Base-by-base conservation (phyloP, 768 basidiomycete species). In the Floccularia luteovirens region DNA sequence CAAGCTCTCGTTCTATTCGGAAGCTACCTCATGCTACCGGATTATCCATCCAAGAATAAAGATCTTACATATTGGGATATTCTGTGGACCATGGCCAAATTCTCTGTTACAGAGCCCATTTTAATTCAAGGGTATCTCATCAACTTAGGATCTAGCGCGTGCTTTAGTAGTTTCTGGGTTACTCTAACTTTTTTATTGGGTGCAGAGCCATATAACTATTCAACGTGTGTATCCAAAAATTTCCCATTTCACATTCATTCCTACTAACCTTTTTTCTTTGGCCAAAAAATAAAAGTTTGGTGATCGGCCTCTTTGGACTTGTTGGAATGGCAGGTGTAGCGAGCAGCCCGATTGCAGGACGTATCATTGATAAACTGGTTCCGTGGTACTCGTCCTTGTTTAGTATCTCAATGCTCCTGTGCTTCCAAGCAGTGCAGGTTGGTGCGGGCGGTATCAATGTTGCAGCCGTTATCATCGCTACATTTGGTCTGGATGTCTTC, bases 161-260 rank as follows among this genome's bases (percentile, higher is more conserved):
- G 62, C 36, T 74, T 73, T 49, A 67, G 62, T 8, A 72, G 65
- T 47, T 80, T 77, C 48, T 80, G 82, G 82, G 81, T 84, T 3
- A 84, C 82, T 0, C 56, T 87, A 44, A 90, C 89, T 0, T 93
- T 91, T 64, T 63, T 91, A 16, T 76, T 94, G 2, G 81, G 79
- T 5, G 84, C 79, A 4, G 58, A 77, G 2, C 83, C 84, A 1
- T 92, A 90, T 52, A 53, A 79, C 48, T 90, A 82, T 47, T 82
- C 79, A 1, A 84, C 81, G 82, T 74, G 64, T 28, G 70, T n/a
- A n/a, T 67, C 13, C 21, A 24, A 24, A 43, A 24, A 24, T 36
- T 34, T 2, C 25, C 11, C 36, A 24, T 25, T 36, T 24, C 28
- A 36, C 13, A 31, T 36, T 16, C 41, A 21, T 24, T 7, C 31